phyloP scores from a whole-genome alignment of 2,329 filamentous ascomycete genomes.

The Aureobasidium melanogenum region DNA sequence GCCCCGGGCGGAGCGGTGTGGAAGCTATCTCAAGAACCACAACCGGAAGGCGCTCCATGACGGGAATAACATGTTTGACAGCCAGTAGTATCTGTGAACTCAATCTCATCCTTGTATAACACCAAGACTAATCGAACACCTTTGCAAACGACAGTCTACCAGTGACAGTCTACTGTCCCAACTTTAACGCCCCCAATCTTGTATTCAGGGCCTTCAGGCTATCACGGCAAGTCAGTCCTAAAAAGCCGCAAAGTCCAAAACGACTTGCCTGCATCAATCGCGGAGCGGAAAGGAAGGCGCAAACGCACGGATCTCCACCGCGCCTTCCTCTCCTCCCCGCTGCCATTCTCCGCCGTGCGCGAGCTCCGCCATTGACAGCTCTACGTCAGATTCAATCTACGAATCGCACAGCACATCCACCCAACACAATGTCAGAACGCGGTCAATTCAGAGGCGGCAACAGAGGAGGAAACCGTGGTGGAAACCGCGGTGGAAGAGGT shows the following conservation, averaged over 20 bases:
- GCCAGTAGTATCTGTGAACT: background rate
- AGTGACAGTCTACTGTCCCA: background rate
- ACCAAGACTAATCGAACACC: background rate
- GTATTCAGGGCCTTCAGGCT: background rate
- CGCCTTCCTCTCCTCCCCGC: background rate
- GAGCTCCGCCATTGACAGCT: background rate
- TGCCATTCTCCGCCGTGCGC: background rate
- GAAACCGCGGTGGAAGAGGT: conserved; percentile 32
- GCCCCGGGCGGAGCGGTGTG: background rate
- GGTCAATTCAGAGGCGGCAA: conserved; percentile 42
- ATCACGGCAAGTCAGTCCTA: background rate
- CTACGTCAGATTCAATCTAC: conserved; percentile 1
- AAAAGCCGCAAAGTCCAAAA: background rate
- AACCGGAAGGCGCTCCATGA: background rate
- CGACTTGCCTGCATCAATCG: background rate
- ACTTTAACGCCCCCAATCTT: background rate
- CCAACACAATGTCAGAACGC: conserved; percentile 44
- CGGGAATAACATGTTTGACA: background rate
- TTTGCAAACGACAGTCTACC: background rate
- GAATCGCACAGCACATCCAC: background rate
- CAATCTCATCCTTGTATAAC: background rate
- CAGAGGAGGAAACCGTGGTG: conserved; percentile 34
- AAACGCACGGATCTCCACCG: background rate
- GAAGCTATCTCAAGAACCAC: background rate
- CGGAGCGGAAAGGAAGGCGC: background rate